Conservation (phyloP, 805 yeast species). For the Kuraishia capsulata region DNA sequence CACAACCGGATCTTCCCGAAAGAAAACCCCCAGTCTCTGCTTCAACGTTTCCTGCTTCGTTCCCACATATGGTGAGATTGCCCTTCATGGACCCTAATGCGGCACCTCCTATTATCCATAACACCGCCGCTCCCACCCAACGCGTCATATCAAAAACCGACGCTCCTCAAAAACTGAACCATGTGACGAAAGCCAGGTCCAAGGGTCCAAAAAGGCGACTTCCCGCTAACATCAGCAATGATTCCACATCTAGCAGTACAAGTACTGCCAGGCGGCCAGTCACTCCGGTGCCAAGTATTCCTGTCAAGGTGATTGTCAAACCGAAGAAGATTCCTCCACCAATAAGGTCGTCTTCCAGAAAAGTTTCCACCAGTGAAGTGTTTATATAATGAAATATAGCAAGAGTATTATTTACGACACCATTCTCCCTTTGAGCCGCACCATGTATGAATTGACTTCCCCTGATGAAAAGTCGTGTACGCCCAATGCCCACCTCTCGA, state of each 20-base stretch:
- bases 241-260: background rate
- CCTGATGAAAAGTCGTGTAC: too few species aligned
- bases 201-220: slow-evolving; percentile 44
- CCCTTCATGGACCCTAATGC: background rate
- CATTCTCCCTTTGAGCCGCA: too few species aligned
- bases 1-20: background rate
- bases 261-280: too few species aligned
- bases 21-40: background rate
- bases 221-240: slow-evolving; percentile 21
- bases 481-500: too few species aligned
- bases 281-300: background rate
- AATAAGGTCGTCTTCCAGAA: slow-evolving; percentile 17
- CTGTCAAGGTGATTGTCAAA: background rate
- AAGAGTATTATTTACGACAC: too few species aligned
- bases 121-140: slow-evolving; percentile 1
- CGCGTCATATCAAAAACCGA: slow-evolving; percentile 4
- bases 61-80: background rate
- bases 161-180: slow-evolving; percentile 22
- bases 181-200: slow-evolving; percentile 36
- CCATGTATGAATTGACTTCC: too few species aligned
- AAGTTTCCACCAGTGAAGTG: slow-evolving; percentile 16
- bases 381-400: slow-evolving; percentile 11
- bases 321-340: slow-evolving; percentile 17
- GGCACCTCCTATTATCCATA: background rate
- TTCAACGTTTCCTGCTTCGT: background rate